Evolutionary conservation across 2,329 filamentous ascomycete genomes (phyloP).

Genomic region (Cercospora sesami): DNA sequence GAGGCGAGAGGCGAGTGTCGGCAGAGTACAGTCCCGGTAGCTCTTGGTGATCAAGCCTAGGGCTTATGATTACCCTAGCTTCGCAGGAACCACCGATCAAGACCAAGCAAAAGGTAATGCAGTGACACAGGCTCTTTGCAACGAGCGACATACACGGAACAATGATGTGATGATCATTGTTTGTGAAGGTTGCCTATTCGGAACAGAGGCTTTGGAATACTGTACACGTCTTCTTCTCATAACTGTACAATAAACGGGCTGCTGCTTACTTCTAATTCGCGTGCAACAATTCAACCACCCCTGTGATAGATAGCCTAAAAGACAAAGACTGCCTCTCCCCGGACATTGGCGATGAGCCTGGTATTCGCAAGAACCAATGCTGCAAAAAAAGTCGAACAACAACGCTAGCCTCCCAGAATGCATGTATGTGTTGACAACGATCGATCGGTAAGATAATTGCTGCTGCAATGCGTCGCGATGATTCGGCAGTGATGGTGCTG

Average conservation of each 20-base stretch:
- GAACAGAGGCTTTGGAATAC: background rate
- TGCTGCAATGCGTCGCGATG: background rate
- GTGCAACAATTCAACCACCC: background rate
- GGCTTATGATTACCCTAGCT: background rate
- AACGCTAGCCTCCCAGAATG: conserved; percentile 7
- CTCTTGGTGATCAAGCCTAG: background rate
- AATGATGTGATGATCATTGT: background rate
- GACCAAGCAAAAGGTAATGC: no score
- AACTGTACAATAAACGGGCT: background rate
- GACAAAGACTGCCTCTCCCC: conserved; percentile 9
- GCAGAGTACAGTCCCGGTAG: background rate
- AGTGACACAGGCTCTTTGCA: no score
- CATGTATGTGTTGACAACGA: background rate
- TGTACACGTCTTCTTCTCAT: background rate
- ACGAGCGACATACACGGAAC: no score
- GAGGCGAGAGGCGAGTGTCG: background rate
- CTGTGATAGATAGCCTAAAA: conserved; percentile 5
- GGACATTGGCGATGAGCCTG: conserved; percentile 29
- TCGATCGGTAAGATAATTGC: background rate
- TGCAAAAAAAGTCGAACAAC: conserved; percentile 11
- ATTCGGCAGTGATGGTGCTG: background rate
- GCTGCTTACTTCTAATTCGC: background rate
- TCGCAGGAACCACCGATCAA: background rate
- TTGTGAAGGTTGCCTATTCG: background rate
- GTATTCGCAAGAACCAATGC: conserved; percentile 36